Percentiles rank a stretch among this genome's conserved stretches.
These are phyloP conservation scores for Zancudomyces culisetae DNA, from an alignment of 371 early-diverging fungal genomes.

Conservation along the genomic window DNA sequence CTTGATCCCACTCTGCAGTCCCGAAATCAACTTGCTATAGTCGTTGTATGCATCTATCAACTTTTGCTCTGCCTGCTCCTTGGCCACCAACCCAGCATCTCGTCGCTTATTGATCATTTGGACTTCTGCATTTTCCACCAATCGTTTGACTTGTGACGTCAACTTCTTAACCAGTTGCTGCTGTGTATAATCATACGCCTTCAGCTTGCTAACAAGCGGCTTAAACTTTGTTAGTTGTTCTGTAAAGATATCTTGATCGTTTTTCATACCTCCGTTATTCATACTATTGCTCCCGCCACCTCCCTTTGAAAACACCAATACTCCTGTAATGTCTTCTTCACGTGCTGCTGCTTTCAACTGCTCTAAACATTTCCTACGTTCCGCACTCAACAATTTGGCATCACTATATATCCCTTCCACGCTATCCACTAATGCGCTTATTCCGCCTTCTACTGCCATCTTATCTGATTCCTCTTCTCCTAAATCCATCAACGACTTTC, in stretches of 20 bases:
- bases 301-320: constrained; percentile 64
- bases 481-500: constrained; percentile 38
- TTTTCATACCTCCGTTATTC: constrained; percentile 11
- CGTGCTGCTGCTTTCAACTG: constrained; percentile 65
- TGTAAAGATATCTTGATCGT: constrained; percentile 68
- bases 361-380: constrained; percentile 48
- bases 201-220: constrained; percentile 50
- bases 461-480: constrained; percentile 27
- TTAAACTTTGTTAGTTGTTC: constrained; percentile 78
- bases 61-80: background rate
- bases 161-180: constrained; percentile 36
- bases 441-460: constrained; percentile 20
- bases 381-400: constrained; percentile 53
- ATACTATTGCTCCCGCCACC: constrained; percentile 26
- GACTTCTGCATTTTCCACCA: background rate
- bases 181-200: constrained; percentile 55
- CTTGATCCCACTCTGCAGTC: background rate
- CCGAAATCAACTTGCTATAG: background rate
- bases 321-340: constrained; percentile 71
- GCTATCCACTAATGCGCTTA: constrained; percentile 29
- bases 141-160: background rate
- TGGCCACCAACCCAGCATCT: background rate
- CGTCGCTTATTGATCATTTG: background rate
- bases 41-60: background rate
- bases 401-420: constrained; percentile 53